Evolutionary conservation across 169 alveolate species (phyloP).

Genomic region (Theileria parva): DNA sequence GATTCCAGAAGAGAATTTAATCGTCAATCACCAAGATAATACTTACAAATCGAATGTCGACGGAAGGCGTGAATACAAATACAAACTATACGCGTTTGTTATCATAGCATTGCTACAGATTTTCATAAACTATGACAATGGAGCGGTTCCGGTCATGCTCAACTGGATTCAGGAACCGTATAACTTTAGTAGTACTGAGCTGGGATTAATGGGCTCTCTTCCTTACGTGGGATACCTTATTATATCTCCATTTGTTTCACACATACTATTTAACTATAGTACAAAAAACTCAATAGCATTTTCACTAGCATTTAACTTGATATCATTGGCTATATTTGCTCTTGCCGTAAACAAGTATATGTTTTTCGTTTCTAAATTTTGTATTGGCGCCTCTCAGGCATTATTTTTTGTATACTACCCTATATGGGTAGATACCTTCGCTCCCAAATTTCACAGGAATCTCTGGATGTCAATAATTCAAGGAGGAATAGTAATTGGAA

Average conservation of each 20-base stretch:
- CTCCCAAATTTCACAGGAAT: constrained; percentile 86
- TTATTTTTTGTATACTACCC: constrained; percentile 91
- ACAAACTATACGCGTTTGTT: constrained; percentile 23
- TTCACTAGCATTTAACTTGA: constrained; percentile 55
- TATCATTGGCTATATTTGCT: constrained; percentile 66
- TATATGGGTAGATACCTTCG: constrained; percentile 92
- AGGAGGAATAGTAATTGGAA: constrained; percentile 88
- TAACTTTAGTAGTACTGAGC: constrained; percentile 40
- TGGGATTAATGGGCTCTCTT: constrained; percentile 73
- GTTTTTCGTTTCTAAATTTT: constrained; percentile 83
- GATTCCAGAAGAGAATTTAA: not conserved
- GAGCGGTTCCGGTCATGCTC: constrained; percentile 64
- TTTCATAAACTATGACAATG: constrained; percentile 58
- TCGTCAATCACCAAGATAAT: not conserved
- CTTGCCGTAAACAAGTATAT: constrained; percentile 66
- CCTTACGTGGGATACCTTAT: constrained; percentile 78
- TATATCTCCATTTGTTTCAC: constrained; percentile 76
- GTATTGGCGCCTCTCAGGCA: constrained; percentile 89
- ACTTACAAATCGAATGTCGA: not conserved
- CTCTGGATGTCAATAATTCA: constrained; percentile 93
- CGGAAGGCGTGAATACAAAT: not conserved
- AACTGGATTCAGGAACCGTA: constrained; percentile 48
- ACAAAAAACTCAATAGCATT: constrained; percentile 67
- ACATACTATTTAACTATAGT: constrained; percentile 50
- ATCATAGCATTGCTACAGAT: constrained; percentile 41